phyloP scores from a whole-genome alignment of 495 filamentous ascomycete species.

The Penicillium bialowiezense region DNA sequence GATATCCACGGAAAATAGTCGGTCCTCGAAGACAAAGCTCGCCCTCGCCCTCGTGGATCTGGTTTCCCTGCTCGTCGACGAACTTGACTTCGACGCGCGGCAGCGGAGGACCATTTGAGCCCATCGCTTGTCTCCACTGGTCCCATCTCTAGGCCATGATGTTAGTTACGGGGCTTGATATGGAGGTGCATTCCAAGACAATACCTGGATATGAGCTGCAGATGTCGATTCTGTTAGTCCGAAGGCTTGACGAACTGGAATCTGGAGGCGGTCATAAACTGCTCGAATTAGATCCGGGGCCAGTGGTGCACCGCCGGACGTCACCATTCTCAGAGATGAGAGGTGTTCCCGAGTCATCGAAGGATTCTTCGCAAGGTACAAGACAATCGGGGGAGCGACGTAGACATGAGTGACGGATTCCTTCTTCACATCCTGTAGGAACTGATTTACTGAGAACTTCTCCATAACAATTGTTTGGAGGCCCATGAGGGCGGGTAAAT shows the following conservation, averaged over 20 bases:
- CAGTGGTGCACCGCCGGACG: conserved; percentile 77
- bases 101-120: conserved; percentile 56
- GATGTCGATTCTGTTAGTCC: conserved; percentile 63
- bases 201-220: not conserved
- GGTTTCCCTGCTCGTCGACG: conserved; percentile 50
- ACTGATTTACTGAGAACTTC: conserved; percentile 69
- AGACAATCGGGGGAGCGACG: conserved; percentile 76
- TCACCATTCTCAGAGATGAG: conserved; percentile 66
- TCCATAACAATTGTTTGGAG: conserved; percentile 64
- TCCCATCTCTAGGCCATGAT: not conserved
- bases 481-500: conserved; percentile 58
- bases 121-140: not conserved
- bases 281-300: conserved; percentile 69
- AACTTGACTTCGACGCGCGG: conserved; percentile 71
- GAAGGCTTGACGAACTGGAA: conserved; percentile 72
- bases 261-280: conserved; percentile 59
- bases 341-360: conserved; percentile 68
- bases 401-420: conserved; percentile 69
- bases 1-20: conserved; percentile 47
- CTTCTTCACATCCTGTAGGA: conserved; percentile 65
- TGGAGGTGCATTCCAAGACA: too few relatives aligned
- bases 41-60: conserved; percentile 19
- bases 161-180: not conserved
- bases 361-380: conserved; percentile 69
- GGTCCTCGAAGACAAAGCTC: conserved; percentile 68